These are phyloP conservation scores for Hymenoscyphus infarciens DNA, from an alignment of 2,329 filamentous ascomycete genomes.

Conservation along the genomic window DNA sequence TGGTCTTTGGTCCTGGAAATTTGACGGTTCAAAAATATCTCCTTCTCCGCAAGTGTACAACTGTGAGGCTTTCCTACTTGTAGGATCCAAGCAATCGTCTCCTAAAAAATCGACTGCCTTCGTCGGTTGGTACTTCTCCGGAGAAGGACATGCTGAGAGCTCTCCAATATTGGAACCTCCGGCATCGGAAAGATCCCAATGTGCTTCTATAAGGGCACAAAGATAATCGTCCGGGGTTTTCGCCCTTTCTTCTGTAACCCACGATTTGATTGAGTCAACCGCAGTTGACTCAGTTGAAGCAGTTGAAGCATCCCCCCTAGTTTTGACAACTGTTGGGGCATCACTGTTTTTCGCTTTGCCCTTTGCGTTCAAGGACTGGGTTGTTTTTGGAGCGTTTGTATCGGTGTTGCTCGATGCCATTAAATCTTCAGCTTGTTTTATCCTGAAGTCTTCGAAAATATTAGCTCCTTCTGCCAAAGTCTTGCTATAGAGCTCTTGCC, in stretches of 20 bases:
- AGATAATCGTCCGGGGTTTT: slow-evolving; percentile 7
- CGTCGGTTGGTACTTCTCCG: slow-evolving; percentile 11
- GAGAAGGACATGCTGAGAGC: slow-evolving; percentile 14
- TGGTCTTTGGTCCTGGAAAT: slow-evolving; percentile 7
- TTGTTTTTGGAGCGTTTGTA: not conserved
- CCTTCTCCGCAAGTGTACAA: slow-evolving; percentile 1
- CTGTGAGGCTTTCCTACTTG: not conserved
- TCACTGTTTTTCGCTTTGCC: not conserved
- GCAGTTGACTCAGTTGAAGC: not conserved
- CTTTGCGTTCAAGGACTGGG: not conserved
- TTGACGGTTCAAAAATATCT: not conserved
- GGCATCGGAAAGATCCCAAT: not conserved
- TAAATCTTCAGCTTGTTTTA: not conserved
- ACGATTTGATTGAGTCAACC: not conserved
- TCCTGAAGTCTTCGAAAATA: not conserved
- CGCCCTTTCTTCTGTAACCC: not conserved
- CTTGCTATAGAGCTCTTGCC: not conserved
- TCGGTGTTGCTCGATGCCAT: not conserved
- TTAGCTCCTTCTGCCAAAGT: not conserved
- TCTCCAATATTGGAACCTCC: not conserved
- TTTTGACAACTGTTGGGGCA: not conserved
- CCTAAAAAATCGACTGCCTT: slow-evolving; percentile 18
- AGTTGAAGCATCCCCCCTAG: not conserved
- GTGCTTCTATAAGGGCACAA: slow-evolving; percentile 6
- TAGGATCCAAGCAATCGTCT: slow-evolving; percentile 7